Base-by-base conservation (phyloP, 139 green algal genomes). In the Dunaliella sp. region DNA sequence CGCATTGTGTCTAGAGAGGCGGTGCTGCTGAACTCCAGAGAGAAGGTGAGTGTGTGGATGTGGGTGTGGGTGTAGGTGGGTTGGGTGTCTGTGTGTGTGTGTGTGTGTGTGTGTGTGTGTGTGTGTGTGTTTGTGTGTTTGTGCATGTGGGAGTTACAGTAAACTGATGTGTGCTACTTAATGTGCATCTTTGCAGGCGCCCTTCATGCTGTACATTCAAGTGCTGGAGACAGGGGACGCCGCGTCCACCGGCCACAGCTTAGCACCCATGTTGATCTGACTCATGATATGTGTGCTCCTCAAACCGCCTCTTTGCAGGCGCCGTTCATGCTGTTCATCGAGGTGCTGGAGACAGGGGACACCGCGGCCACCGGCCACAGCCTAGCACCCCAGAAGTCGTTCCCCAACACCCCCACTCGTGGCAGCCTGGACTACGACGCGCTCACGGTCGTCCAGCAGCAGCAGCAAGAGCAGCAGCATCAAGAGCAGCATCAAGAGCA, bases 21-120 rank as follows among this genome's bases (percentile, higher is more conserved):
- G 2, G 89, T 93, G 33, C 91, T 99, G 30, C 92, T 99, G 24
- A 98, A 98, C 90, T 97, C 92, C 24, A 89, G 96, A 35, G 95
- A 98, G 16, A 97, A 95, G 91, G 91, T 94, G 83, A 0, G 89
- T 0, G 26, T 0, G 7, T 65, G 48, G n/a, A n/a, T 65, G 48
- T 65, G 48, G 48, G 48, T 65, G 48, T 65, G 48, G 48, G 48
- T 75, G 33, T 3, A 34, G 7, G 48, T 85, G 7, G 48, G 7
- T 7, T 65, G 48, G 7, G 7, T 65, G 48, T 16, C 7, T 65
- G 48, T 16, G 48, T 65, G 16, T 16, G 48, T 65, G 48, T 7
- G 48, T 65, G 48, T 65, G 48, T 65, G 48, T 65, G 48, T 65
- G 7, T 65, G 48, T 16, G 48, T 65, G 48, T 16, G 48, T 65